Percentiles rank a stretch among this genome's conserved stretches.
Evolutionary conservation across 2,329 filamentous ascomycete genomes (phyloP).

Genomic region (Cordyceps tenuipes): DNA sequence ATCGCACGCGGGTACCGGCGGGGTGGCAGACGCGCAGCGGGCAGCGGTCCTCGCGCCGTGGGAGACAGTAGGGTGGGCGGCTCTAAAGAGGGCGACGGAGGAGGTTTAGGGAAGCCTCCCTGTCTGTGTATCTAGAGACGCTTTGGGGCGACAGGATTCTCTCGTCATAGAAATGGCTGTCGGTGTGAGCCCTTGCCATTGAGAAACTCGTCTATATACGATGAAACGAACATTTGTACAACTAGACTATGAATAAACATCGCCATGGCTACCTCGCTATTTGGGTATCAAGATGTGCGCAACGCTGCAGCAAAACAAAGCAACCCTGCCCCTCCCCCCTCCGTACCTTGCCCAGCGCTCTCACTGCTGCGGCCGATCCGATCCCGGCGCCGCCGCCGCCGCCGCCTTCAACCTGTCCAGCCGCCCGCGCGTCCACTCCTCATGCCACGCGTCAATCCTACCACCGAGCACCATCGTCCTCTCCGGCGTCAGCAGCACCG

Average conservation of each 20-base stretch:
- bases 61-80: constrained; percentile 57
- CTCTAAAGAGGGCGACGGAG: constrained; percentile 31
- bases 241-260: not conserved
- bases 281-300: not conserved
- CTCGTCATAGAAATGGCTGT: not conserved
- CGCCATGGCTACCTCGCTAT: too few relatives aligned
- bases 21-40: constrained; percentile 63
- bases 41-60: constrained; percentile 78
- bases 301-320: not conserved
- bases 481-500: constrained; percentile 66
- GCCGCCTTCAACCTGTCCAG: constrained; percentile 60
- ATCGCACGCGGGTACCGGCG: constrained; percentile 67
- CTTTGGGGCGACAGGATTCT: too few relatives aligned
- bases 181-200: not conserved
- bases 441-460: constrained; percentile 74
- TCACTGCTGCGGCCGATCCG: constrained; percentile 16
- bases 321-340: not conserved
- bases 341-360: not conserved
- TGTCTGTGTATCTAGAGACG: not conserved
- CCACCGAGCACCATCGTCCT: constrained; percentile 72
- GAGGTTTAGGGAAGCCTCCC: constrained; percentile 4
- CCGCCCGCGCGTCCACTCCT: constrained; percentile 63
- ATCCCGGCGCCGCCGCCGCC: constrained; percentile 24
- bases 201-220: not conserved
- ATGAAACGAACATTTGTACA: not conserved